Conservation (phyloP, 2,329 filamentous ascomycete genomes). For the Blumeria graminis region DNA sequence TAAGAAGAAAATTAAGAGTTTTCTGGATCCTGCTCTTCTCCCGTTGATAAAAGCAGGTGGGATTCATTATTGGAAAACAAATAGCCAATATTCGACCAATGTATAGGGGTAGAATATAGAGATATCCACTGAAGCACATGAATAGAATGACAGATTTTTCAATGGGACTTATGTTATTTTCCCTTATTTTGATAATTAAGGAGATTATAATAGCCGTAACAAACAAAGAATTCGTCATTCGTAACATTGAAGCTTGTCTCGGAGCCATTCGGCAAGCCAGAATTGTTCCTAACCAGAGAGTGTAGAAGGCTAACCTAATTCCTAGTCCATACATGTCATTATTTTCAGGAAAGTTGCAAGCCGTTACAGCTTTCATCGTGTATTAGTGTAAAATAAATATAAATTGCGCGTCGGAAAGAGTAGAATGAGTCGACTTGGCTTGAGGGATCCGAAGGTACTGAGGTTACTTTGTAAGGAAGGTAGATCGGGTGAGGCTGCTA, state of each 20-base stretch:
- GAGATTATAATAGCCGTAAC: constrained; percentile 4
- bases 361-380: neutral
- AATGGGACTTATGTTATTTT: constrained; percentile 2
- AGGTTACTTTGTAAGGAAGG: too few species aligned
- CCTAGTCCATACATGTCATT: constrained; percentile 9
- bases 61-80: constrained; percentile 3
- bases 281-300: constrained; percentile 6
- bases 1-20: constrained; percentile 4
- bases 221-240: constrained; percentile 5
- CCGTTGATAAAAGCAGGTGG: constrained; percentile 4
- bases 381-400: too few species aligned
- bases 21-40: constrained; percentile 2
- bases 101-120: constrained; percentile 4
- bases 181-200: constrained; percentile 3
- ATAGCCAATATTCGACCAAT: constrained; percentile 4
- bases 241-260: constrained; percentile 3
- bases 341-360: constrained; percentile 11
- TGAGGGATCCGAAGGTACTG: too few species aligned
- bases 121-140: constrained; percentile 4
- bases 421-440: too few species aligned
- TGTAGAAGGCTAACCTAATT: constrained; percentile 7
- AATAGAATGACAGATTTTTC: constrained; percentile 7
- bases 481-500: too few species aligned
- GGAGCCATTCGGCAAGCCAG: constrained; percentile 5
- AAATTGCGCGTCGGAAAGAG: too few species aligned